Evolutionary conservation across 768 basidiomycete genomes (phyloP).

Genomic region (Clathrus columnatus): DNA sequence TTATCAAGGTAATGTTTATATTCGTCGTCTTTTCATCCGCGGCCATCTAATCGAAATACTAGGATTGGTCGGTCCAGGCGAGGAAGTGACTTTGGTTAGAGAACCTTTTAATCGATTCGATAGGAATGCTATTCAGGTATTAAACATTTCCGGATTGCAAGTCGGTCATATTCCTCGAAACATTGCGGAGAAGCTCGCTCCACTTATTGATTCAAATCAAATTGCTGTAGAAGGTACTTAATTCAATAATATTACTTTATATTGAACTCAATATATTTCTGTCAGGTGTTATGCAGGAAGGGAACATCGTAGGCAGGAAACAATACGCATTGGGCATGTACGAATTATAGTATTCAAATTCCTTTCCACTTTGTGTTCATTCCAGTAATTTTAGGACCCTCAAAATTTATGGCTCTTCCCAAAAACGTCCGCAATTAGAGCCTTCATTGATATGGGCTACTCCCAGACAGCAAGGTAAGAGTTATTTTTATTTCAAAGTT

Average conservation of each 20-base stretch:
- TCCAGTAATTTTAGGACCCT: constrained; percentile 40
- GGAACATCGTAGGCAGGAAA: constrained; percentile 31
- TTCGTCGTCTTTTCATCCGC: neutral
- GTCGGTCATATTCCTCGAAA: constrained; percentile 72
- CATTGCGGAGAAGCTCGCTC: constrained; percentile 52
- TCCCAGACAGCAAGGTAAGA: constrained; percentile 54
- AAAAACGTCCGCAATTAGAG: constrained; percentile 52
- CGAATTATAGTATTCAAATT: constrained; percentile 14
- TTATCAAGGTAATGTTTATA: constrained; percentile 50
- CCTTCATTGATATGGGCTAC: constrained; percentile 68
- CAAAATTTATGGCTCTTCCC: constrained; percentile 61
- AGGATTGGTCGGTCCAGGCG: constrained; percentile 74
- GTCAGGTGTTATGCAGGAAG: constrained; percentile 6
- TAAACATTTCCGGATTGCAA: constrained; percentile 64
- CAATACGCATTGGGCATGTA: constrained; percentile 58
- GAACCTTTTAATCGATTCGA: constrained; percentile 67
- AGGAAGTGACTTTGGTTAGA: constrained; percentile 61
- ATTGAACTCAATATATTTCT: constrained; percentile 2
- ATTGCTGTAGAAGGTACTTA: constrained; percentile 62
- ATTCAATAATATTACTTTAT: neutral
- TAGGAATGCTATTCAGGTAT: constrained; percentile 72
- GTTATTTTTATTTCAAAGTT: constrained; percentile 1
- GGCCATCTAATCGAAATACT: neutral
- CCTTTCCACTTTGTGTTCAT: neutral
- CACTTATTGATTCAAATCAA: constrained; percentile 54